phyloP scores from a whole-genome alignment of 345 rosid species.

The Murraya paniculata region DNA sequence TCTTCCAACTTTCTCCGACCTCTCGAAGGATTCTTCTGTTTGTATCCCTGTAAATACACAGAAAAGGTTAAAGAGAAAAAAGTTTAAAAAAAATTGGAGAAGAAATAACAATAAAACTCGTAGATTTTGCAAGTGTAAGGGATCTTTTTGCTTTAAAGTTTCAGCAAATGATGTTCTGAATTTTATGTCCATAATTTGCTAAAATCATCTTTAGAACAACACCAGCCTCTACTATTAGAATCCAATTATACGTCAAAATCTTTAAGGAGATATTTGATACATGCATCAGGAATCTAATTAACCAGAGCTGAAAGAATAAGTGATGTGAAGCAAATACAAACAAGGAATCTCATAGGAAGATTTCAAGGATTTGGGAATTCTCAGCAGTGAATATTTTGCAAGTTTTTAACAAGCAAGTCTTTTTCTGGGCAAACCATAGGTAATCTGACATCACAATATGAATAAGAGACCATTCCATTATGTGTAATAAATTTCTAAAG shows the following conservation, averaged over 20 bases:
- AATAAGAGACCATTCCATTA: background rate
- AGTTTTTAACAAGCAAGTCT: background rate
- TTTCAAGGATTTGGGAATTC: background rate
- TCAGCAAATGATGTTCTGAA: background rate
- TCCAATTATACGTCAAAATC: background rate
- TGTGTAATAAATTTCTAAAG: background rate
- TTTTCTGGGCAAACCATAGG: background rate
- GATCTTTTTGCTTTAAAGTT: background rate
- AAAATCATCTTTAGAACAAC: background rate
- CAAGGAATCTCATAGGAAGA: background rate
- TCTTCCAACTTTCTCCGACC: conserved; percentile 39
- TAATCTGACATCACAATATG: background rate
- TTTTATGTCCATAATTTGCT: background rate
- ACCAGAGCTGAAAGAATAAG: background rate
- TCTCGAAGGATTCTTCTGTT: conserved; percentile 48
- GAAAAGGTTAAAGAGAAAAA: background rate
- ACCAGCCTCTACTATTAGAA: background rate
- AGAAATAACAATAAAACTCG: background rate
- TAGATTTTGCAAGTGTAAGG: background rate
- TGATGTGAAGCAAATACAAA: background rate
- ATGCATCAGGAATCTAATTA: background rate
- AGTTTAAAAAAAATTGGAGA: background rate
- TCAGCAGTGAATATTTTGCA: background rate
- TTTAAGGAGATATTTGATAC: background rate
- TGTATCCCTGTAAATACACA: conserved; percentile 40